Evolutionary conservation across 2,329 filamentous ascomycete genomes (phyloP), one percentile per base, ranked within the genome.

Genomic region (Diaporthe sp.): DNA sequence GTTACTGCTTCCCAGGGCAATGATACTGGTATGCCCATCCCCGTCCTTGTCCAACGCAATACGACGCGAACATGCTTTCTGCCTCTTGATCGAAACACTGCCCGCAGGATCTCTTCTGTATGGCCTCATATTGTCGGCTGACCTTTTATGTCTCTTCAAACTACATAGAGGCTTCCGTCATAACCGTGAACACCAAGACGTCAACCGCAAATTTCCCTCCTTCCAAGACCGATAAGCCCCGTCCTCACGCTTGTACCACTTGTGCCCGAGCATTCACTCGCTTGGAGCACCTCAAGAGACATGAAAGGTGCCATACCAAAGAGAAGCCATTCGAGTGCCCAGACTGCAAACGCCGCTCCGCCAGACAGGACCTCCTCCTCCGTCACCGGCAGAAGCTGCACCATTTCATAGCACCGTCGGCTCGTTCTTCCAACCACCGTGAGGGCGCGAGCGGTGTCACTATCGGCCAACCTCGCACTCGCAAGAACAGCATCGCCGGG

Each of bases 371-470:
- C 84, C 85, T 99, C 78, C 89, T 99, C 72, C 87, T 99, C 78
- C 92, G 97, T 75, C 97, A 99, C 84, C 97, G 99, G 88, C 97
- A 99, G 88, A 99, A 99, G 88, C 90, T 99, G 63, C 97, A 99
- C 83, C 95, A 97, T 88, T 95, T 94, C 35, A 94, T 94, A 19
- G 95, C 95, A 0, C 94, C 97, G 9, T 95, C 95, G 7, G 93
- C 95, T 58, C 92, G 95, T 75, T 95, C 96, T 59, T 92, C 96
- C 79, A 96, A 95, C 79, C 93, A 96, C 78, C 91, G 97, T 77
- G 97, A 98, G 85, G 98, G 97, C 83, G 94, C 93, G 75, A 94
- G 93, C 71, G 91, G 93, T 75, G 70, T 63, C 7, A 91, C 92
- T 10, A 90, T 91, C 19, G 90, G 89, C 39, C 87, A 92, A 77